Evolutionary conservation across 2,329 filamentous ascomycete species (phyloP).

Genomic region (Ophiocordyceps polyrhachis-furcata): DNA sequence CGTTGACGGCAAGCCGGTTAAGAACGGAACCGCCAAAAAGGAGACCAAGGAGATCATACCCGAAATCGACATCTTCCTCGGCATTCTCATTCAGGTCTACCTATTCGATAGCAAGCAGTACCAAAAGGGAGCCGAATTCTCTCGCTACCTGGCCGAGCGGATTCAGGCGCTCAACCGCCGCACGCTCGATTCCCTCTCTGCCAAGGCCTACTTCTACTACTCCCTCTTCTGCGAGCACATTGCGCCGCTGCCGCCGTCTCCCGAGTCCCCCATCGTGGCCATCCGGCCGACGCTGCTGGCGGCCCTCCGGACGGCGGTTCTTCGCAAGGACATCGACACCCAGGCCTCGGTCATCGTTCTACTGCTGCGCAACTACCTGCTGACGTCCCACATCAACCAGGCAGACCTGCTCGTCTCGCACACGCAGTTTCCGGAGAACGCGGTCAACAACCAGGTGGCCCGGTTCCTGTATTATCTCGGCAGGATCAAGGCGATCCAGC

Average conservation of each 20-base stretch:
- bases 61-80: slow-evolving; percentile 76
- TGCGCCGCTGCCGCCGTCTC: slow-evolving; percentile 70
- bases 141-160: slow-evolving; percentile 61
- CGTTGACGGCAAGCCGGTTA: slow-evolving; percentile 32
- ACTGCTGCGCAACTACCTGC: slow-evolving; percentile 85
- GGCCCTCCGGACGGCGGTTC: slow-evolving; percentile 81
- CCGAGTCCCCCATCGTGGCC: slow-evolving; percentile 68
- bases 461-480: slow-evolving; percentile 95
- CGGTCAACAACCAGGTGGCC: slow-evolving; percentile 95
- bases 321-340: slow-evolving; percentile 94
- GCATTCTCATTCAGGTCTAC: slow-evolving; percentile 71
- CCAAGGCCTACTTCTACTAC: slow-evolving; percentile 97
- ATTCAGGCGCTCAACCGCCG: slow-evolving; percentile 82
- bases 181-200: slow-evolving; percentile 81
- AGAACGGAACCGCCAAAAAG: slow-evolving; percentile 40
- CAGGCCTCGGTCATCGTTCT: slow-evolving; percentile 92
- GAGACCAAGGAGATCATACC: slow-evolving; percentile 60
- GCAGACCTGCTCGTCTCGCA: slow-evolving; percentile 91
- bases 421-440: slow-evolving; percentile 83
- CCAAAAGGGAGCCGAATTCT: slow-evolving; percentile 69
- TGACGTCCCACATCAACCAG: slow-evolving; percentile 90
- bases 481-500: slow-evolving; percentile 86
- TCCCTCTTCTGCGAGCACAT: slow-evolving; percentile 88
- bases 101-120: slow-evolving; percentile 73
- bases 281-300: slow-evolving; percentile 75